These are phyloP conservation scores for Dryas octopetala DNA, from an alignment of 306 rosid species.

Conservation along the genomic window DNA sequence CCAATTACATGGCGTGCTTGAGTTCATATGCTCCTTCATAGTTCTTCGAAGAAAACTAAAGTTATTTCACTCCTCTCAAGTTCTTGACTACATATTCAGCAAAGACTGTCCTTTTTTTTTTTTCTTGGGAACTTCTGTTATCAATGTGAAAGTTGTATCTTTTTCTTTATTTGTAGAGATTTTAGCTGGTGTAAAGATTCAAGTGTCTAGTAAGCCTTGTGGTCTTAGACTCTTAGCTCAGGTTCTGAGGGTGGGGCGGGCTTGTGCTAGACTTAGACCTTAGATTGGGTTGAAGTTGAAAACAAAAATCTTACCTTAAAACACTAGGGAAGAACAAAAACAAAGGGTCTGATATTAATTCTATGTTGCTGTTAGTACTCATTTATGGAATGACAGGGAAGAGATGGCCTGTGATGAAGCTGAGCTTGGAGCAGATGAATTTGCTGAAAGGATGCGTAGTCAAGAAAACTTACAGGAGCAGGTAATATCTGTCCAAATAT, in stretches of 20 bases:
- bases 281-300: neutral
- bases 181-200: neutral
- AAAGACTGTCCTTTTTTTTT: neutral
- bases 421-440: slow-evolving; percentile 70
- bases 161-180: no score
- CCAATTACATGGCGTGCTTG: neutral
- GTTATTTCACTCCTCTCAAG: neutral
- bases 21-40: neutral
- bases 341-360: neutral
- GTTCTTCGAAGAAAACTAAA: neutral
- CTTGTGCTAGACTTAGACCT: neutral
- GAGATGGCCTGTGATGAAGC: slow-evolving; percentile 94
- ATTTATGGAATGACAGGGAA: slow-evolving; percentile 52
- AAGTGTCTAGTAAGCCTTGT: neutral
- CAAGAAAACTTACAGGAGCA: slow-evolving; percentile 57
- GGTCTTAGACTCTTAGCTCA: neutral
- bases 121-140: neutral
- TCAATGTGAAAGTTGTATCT: neutral
- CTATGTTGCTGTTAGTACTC: slow-evolving; percentile 15
- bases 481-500: slow-evolving; percentile 39
- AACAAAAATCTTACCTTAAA: neutral
- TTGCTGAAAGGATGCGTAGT: slow-evolving; percentile 49
- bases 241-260: neutral
- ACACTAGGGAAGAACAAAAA: neutral
- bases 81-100: no score